Evolutionary conservation across 2,329 filamentous ascomycete species (phyloP), one percentile per base, ranked within the genome.

Genomic region (Hirsutella minnesotensis): DNA sequence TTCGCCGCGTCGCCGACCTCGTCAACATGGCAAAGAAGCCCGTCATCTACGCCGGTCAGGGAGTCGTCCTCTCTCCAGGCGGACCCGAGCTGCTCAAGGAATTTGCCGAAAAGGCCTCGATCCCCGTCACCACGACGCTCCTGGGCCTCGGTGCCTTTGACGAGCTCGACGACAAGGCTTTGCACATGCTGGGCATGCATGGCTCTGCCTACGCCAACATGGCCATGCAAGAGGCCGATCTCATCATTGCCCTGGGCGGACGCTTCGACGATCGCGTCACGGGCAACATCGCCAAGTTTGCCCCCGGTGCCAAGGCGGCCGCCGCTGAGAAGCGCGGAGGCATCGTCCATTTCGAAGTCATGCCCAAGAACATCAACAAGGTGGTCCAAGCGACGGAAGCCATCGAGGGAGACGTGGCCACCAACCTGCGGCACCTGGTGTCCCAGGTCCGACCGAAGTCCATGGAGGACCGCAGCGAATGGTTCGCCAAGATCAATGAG

Each of bases 341-440:
- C 57, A 96, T 98, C 55, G 77, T 96, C 15, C 90, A 98, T 65
- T 96, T 96, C 57, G 90, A 96, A 62, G 90, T 98, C 56, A 84
- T 96, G 83, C 90, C 92, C 55, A 98, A 98, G 81, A 96, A 98
- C 72, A 96, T 96, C 69, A 96, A 96, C 79, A 98, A 96, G 76
- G 89, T 96, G 35, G 84, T 98, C 13, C 87, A 96, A 67, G 89
- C 90, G 8, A 95, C 86, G 35, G 88, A 95, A 67, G 90, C 92
- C 38, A 82, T 96, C 16, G 90, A 95, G 66, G 92, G 92, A 46
- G 90, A 96, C 57, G 86, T 95, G 24, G 80, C 81, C 3, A 68
- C 80, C 16, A 96, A 94, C 63, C 70, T 96, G 29, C 72, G 72
- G 41, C 67, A 76, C 24, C 79, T 96, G 41, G 56, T 96, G 30